Base-by-base conservation (phyloP, 192 early-diverging fungal genomes). In the Backusella tarrabulga region DNA sequence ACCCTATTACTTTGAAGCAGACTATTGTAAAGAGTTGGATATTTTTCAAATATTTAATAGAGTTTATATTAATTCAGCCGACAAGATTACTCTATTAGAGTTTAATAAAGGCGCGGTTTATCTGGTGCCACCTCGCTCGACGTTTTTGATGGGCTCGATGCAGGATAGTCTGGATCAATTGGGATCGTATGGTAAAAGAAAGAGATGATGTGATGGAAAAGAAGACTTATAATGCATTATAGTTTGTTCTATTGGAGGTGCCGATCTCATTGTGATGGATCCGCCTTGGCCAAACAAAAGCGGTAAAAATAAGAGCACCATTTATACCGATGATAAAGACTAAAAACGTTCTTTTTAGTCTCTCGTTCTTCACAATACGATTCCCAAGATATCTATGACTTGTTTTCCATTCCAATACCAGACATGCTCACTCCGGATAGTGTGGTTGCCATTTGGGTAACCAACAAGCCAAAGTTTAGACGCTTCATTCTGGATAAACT, bases 201-300 rank as follows among this genome's bases (percentile, higher is more conserved):
- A 21, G 8, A 21, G 19, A 12, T 56, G 19, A 8, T 21, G 21
- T 3, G 12, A 26, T 21, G 6, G 34, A 71, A 29, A 34, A 67
- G 3, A 68, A 15, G 3, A 12, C 11, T n/a, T n/a, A 23, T 67
- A 86, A 85, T 78, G 3, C 23, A 72, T 11, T 32, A 3, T 32
- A 32, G 32, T 32, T 32, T 32, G 32, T 3, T 63, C 73, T 38
- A 74, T 63, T 34, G 75, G 77, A 46, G 83, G 80, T 12, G 86
- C 80, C 67, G 79, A 86, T 42, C 79, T 90, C 8, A 82, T 91
- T 42, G 80, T 92, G 3, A 85, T 87, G 82, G 90, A 91, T 56
- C 90, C 90, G 34, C 89, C 93, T 15, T 94, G 93, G 93, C 86
- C 86, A 19, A 94, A 94, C 74, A 84, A 86, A 69, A 89, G 87